A percentile compares a stretch with the other conserved stretches of the same genome.
Evolutionary conservation across 75 land plant species (phyloP).

Genomic region (Chamaecyparis obtusa): DNA sequence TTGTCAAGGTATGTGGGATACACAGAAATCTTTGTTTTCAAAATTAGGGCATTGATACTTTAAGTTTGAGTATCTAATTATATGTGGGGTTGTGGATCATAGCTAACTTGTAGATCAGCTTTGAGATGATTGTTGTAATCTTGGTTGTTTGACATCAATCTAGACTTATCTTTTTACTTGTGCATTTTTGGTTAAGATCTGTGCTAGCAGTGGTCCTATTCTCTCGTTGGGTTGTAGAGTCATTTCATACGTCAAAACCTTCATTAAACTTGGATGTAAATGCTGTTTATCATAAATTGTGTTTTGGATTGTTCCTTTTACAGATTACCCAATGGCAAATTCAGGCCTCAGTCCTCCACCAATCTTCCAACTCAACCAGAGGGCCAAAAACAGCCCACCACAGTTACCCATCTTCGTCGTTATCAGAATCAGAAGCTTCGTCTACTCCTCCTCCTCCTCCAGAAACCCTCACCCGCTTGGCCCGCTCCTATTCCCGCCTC

Average conservation of each 20-base stretch:
- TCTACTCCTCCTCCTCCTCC: too few relatives aligned
- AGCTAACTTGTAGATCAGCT: background rate
- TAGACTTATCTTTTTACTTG: background rate
- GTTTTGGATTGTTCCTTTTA: background rate
- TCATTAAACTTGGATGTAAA: background rate
- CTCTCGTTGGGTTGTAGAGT: background rate
- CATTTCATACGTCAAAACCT: background rate
- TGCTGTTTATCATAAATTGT: background rate
- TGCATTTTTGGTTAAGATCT: background rate
- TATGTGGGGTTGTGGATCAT: background rate
- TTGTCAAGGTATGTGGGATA: constrained; percentile 39
- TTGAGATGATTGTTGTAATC: background rate
- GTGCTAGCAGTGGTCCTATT: background rate
- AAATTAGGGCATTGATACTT: background rate
- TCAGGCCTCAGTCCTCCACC: too few relatives aligned
- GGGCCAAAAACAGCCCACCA: too few relatives aligned
- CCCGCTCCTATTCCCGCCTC: too few relatives aligned
- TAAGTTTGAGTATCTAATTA: background rate
- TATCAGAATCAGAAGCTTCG: too few relatives aligned
- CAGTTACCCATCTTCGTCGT: too few relatives aligned
- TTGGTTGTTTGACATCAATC: background rate
- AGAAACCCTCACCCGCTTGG: too few relatives aligned
- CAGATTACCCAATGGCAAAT: background rate
- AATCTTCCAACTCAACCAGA: too few relatives aligned
- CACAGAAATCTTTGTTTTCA: background rate